Conservation (phyloP, 352 stramenopile genomes). For the Globisporangium cystogenes region DNA sequence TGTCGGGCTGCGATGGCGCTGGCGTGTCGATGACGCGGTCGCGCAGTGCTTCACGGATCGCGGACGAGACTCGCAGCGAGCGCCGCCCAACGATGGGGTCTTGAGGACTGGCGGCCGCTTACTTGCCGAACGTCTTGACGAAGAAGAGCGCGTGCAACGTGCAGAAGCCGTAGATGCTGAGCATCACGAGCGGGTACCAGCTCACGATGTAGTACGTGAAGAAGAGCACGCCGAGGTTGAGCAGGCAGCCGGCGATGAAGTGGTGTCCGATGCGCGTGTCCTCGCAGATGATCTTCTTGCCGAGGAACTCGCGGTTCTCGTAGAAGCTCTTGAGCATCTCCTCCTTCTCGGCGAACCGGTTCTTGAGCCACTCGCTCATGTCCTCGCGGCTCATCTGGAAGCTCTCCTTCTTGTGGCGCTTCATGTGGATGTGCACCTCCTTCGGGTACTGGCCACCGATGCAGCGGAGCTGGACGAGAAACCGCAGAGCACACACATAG, state of each 20-base stretch:
- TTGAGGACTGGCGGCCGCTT: too few species aligned
- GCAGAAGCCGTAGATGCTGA: constrained; percentile 29
- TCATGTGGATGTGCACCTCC: constrained; percentile 72
- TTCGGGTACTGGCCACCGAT: constrained; percentile 54
- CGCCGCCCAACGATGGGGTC: too few species aligned
- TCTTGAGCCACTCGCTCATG: constrained; percentile 59
- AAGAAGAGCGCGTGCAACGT: constrained; percentile 40
- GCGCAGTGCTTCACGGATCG: not conserved
- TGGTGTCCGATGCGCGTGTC: constrained; percentile 21
- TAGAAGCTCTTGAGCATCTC: constrained; percentile 64
- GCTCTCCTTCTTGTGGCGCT: constrained; percentile 38
- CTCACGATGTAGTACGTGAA: constrained; percentile 25
- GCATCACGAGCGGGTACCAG: constrained; percentile 21
- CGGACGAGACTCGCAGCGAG: too few species aligned
- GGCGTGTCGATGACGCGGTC: not conserved
- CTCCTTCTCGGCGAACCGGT: constrained; percentile 70
- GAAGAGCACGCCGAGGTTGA: constrained; percentile 35
- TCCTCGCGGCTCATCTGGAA: constrained; percentile 34
- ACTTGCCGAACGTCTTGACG: constrained; percentile 43
- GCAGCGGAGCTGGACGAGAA: constrained; percentile 32
- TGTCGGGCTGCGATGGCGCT: not conserved
- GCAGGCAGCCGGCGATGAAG: constrained; percentile 17
- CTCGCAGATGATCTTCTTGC: constrained; percentile 26
- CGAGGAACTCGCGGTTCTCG: constrained; percentile 37
- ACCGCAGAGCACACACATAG: not conserved